Base-by-base conservation (phyloP, 108 stramenopile genomes). In the Skeletonema grethae region DNA sequence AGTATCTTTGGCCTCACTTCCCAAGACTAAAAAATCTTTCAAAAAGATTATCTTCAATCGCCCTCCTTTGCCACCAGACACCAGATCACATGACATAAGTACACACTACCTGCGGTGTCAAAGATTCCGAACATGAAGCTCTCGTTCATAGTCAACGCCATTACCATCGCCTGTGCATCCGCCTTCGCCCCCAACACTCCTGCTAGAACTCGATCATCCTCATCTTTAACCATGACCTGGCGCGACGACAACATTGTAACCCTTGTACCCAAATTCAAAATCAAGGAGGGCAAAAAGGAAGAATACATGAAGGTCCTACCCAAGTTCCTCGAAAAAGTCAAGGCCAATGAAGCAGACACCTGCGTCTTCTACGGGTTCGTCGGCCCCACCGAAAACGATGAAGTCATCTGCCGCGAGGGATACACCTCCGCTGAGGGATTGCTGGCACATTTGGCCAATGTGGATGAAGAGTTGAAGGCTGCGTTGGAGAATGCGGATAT, bases 221-320 rank as follows among this genome's bases (percentile, higher is more conserved):
- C 57, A 12, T 57, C 45, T n/a, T 6, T 30, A 57, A 55, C 20
- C 57, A 72, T 59, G 71, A 72, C 18, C 50, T 53, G 50, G 50
- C 50, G 50, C 20, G 71, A 72, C 18, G 71, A 72, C 20, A 45
- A 28, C 16, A 65, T 72, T 11, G 46, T 72, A 3, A 72, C 71
- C 13, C 45, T 72, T 48, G 65, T 72, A 4, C 71, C 71, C 22
- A 72, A 72, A 30, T 72, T 72, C 66, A 72, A 72, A 65, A 63
- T 72, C 65, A 65, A 72, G 30, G 66, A 67, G 0, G 71, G 66
- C 4, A 58, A 57, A 13, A 55, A 58, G 48, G 71, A 67, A 6
- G 9, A 66, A 28, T 72, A 58, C 46, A 58, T 48, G 71, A 25
- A 48, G 5, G 16, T 25, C 25, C 16, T 72, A 65, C 71, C 71